Conservation (phyloP, 176 grass and related monocot genomes). For the Dendrocalamus sinicus region DNA sequence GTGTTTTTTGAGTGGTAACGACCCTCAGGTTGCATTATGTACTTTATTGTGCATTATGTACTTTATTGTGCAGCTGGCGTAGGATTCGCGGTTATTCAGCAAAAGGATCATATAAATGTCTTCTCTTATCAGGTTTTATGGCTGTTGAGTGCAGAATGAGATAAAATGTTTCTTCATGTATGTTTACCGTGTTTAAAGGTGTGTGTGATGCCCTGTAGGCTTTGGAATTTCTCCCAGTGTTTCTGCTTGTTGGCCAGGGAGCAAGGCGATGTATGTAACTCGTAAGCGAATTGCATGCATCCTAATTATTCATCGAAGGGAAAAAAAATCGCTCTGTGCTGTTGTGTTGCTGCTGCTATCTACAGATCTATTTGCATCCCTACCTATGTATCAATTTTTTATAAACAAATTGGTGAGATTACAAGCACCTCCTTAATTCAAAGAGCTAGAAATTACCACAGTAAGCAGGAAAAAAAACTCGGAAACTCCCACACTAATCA, state of each 20-base stretch:
- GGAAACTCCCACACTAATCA: no score
- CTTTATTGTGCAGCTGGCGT: background rate
- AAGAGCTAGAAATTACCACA: no score
- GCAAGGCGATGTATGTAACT: background rate
- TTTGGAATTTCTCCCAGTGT: constrained; percentile 8
- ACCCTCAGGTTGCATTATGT: background rate
- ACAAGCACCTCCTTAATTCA: no score
- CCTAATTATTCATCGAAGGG: no score
- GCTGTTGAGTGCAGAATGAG: constrained; percentile 43
- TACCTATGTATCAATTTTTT: no score
- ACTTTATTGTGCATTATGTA: background rate
- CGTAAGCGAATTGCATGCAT: no score
- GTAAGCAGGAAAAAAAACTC: no score
- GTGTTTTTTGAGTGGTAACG: background rate
- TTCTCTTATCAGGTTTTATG: background rate
- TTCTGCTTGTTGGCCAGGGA: constrained; percentile 36
- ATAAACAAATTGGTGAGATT: no score
- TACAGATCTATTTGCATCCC: no score
- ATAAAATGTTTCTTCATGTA: constrained; percentile 39
- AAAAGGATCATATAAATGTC: background rate
- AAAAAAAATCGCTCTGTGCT: no score
- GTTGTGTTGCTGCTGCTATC: no score
- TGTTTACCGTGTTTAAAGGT: constrained; percentile 53
- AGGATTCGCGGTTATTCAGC: background rate
- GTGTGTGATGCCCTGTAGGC: background rate